These are phyloP conservation scores for Aechmea fasciata DNA, from an alignment of 176 grass and related monocot species.

Conservation along the genomic window DNA sequence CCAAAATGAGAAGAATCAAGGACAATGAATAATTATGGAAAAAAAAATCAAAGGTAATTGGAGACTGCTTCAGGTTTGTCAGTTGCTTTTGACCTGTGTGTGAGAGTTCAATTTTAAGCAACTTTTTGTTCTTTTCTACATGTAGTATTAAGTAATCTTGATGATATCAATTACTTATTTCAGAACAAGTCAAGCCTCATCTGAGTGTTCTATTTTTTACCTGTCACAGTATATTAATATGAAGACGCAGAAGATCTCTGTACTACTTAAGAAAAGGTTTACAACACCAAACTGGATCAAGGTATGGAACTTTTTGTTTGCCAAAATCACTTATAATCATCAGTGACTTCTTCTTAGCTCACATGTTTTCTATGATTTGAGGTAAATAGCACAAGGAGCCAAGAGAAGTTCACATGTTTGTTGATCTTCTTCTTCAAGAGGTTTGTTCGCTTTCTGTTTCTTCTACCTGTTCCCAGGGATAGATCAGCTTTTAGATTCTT, in stretches of 20 bases:
- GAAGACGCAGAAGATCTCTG: slow-evolving; percentile 92
- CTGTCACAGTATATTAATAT: slow-evolving; percentile 82
- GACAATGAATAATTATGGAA: no score
- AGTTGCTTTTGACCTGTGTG: no score
- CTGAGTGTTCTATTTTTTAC: slow-evolving; percentile 22
- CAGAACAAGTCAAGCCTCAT: neutral
- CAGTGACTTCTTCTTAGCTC: slow-evolving; percentile 17
- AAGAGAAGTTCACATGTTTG: slow-evolving; percentile 97
- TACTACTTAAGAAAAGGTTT: slow-evolving; percentile 90
- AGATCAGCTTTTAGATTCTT: no score
- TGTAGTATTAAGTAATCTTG: no score
- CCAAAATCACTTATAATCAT: slow-evolving; percentile 14
- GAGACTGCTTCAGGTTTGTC: no score
- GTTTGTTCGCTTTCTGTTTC: slow-evolving; percentile 20
- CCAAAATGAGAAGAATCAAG: no score
- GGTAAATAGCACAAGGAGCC: slow-evolving; percentile 96
- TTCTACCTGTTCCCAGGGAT: no score
- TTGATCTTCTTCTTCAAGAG: slow-evolving; percentile 97
- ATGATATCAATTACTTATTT: no score
- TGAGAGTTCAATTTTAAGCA: no score
- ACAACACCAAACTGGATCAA: slow-evolving; percentile 91
- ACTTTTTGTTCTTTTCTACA: no score
- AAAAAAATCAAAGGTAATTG: no score
- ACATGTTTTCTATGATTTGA: slow-evolving; percentile 24
- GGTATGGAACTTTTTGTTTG: slow-evolving; percentile 36